Conservation (phyloP, 2,329 filamentous ascomycete genomes). For the Pseudogymnoascus sp. region DNA sequence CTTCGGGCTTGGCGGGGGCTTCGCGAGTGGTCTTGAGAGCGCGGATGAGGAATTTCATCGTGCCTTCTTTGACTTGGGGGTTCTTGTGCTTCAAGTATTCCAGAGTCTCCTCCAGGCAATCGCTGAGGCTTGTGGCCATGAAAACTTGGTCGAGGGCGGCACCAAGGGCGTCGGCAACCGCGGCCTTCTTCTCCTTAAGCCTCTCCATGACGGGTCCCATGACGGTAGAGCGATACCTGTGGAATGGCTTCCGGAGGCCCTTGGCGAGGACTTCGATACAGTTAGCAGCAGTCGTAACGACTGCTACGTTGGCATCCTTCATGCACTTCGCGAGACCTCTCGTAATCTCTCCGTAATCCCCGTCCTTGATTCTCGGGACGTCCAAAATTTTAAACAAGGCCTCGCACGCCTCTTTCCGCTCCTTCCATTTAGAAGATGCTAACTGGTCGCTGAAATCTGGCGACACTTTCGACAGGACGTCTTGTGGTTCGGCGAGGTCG, state of each 20-base stretch:
- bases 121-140: constrained; percentile 60
- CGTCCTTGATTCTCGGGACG: constrained; percentile 85
- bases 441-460: constrained; percentile 76
- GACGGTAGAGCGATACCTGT: constrained; percentile 70
- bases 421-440: constrained; percentile 94
- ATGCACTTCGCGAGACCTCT: constrained; percentile 86
- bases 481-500: constrained; percentile 77
- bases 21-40: constrained; percentile 75
- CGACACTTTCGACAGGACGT: constrained; percentile 74
- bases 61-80: constrained; percentile 93
- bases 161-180: constrained; percentile 80
- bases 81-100: constrained; percentile 89
- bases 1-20: constrained; percentile 77
- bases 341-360: constrained; percentile 75
- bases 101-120: constrained; percentile 85
- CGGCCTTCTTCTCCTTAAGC: constrained; percentile 92
- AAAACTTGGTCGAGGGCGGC: constrained; percentile 70
- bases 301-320: constrained; percentile 97
- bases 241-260: constrained; percentile 69
- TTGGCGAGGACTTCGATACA: constrained; percentile 86
- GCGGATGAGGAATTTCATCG: constrained; percentile 85
- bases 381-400: constrained; percentile 69
- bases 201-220: constrained; percentile 90
- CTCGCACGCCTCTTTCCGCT: constrained; percentile 89
- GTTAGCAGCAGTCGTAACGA: constrained; percentile 86